Conservation (phyloP, 768 basidiomycete genomes). For the Podaxis pistillaris region DNA sequence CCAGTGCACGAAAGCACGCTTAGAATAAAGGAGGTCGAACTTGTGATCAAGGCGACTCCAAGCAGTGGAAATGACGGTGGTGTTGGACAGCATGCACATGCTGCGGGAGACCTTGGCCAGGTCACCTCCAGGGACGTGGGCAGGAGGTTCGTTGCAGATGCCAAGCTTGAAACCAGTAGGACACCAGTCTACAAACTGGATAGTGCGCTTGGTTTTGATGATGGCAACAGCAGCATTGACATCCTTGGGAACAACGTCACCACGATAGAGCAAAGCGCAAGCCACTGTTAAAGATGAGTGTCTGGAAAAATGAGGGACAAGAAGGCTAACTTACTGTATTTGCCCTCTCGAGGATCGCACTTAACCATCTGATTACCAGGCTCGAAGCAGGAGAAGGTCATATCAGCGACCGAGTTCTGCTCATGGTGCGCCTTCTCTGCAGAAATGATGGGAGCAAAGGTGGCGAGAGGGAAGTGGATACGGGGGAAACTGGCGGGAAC, state of each 20-base stretch:
- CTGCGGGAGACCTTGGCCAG: slow-evolving; percentile 92
- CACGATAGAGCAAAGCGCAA: slow-evolving; percentile 89
- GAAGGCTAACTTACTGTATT: slow-evolving; percentile 75
- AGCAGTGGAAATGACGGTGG: slow-evolving; percentile 90
- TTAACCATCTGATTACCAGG: slow-evolving; percentile 93
- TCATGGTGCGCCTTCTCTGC: slow-evolving; percentile 94
- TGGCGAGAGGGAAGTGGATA: slow-evolving; percentile 97
- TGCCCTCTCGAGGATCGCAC: slow-evolving; percentile 96
- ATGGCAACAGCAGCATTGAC: slow-evolving; percentile 87
- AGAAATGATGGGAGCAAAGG: slow-evolving; percentile 94
- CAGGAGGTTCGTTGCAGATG: slow-evolving; percentile 96
- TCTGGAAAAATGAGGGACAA: background rate
- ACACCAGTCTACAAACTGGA: slow-evolving; percentile 99
- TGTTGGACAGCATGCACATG: slow-evolving; percentile 97
- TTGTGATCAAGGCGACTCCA: slow-evolving; percentile 96
- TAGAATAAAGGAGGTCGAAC: slow-evolving; percentile 97
- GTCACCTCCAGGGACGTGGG: slow-evolving; percentile 90
- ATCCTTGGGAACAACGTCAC: slow-evolving; percentile 97
- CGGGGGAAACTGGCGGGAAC: slow-evolving; percentile 77
- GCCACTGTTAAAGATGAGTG: slow-evolving; percentile 58
- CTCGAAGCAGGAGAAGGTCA: slow-evolving; percentile 99
- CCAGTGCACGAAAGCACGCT: slow-evolving; percentile 91
- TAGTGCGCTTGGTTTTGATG: slow-evolving; percentile 97
- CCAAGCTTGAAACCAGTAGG: slow-evolving; percentile 98
- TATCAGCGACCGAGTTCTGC: slow-evolving; percentile 95